Evolutionary conservation across 2,329 filamentous ascomycete genomes (phyloP), one percentile per base, ranked within the genome.

Genomic region (Diplodia seriata): DNA sequence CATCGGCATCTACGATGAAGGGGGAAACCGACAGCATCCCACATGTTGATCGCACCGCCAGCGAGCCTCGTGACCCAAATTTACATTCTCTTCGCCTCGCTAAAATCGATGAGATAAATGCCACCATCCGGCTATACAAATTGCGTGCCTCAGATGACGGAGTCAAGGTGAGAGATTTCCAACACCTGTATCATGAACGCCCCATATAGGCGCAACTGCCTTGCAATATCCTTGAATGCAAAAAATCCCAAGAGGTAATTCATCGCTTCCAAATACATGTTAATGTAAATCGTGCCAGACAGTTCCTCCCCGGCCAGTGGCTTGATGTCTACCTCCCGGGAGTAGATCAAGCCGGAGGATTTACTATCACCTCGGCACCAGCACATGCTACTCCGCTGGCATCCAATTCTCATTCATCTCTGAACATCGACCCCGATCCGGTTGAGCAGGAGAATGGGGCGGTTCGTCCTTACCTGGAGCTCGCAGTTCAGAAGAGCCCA

Each of bases 231-330:
- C 9, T 3, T 12, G 3, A 11, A 47, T 11, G 7, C n/a, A 20
- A 9, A 9, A 20, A 3, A 4, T 6, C 40, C n/a, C 18, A 47
- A 3, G 40, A 47, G 40, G 43, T 1, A 20, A 20, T 14, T 9
- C 18, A n/a, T 47, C 40, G 15, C 71, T 61, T 69, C 68, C 64
- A 68, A 69, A 59, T 2, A 40, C 38, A 7, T 53, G 12, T 15
- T 68, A 23, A 64, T 15, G 23, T 31, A 29, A 63, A 53, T 67
- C 14, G 20, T 23, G 36, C 15, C 31, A 20, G 55, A 51, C 77
- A 91, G 85, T 96, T 95, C 79, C 84, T 89, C 6, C 88, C 93
- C 5, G 93, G 93, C 66, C 93, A 97, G 83, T 97, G 93, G 92
- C 85, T 97, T 67, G 93, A 97, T 76, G 89, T 93, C 7, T 90